Percentiles rank a stretch among this genome's conserved stretches.
Evolutionary conservation across 768 basidiomycete genomes (phyloP).

Genomic region (Tephrocybe rancida): DNA sequence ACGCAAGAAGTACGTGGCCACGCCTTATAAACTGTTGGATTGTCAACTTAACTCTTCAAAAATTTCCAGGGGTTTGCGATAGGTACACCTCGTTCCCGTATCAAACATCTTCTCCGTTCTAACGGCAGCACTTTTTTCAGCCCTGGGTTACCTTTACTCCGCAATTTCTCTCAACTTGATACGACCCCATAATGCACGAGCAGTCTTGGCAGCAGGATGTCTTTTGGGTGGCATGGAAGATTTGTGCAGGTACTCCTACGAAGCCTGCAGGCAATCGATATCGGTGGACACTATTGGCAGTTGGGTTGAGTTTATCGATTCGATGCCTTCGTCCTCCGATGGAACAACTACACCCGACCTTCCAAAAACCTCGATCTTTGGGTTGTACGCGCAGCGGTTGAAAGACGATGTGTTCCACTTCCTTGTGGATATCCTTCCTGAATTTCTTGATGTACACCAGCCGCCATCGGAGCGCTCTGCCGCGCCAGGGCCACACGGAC

Average conservation of each 20-base stretch:
- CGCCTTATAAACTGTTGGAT: slow-evolving; percentile 9
- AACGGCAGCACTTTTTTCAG: slow-evolving; percentile 36
- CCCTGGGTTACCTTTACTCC: slow-evolving; percentile 82
- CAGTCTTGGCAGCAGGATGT: slow-evolving; percentile 83
- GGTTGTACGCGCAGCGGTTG: slow-evolving; percentile 74
- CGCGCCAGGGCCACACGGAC: slow-evolving; percentile 47
- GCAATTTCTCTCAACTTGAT: slow-evolving; percentile 68
- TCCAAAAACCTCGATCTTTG: slow-evolving; percentile 63
- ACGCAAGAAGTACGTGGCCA: slow-evolving; percentile 71
- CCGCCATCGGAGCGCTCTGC: slow-evolving; percentile 39
- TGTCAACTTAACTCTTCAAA: slow-evolving; percentile 12
- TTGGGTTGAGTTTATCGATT: slow-evolving; percentile 80
- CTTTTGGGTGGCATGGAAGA: slow-evolving; percentile 89
- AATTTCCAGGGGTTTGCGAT: slow-evolving; percentile 69
- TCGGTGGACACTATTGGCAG: slow-evolving; percentile 70
- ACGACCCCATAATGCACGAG: slow-evolving; percentile 78
- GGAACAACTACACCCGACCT: slow-evolving; percentile 53
- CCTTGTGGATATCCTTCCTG: slow-evolving; percentile 74
- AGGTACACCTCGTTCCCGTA: slow-evolving; percentile 41
- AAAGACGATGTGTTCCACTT: slow-evolving; percentile 80
- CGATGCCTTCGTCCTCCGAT: slow-evolving; percentile 50
- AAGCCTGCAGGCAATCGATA: slow-evolving; percentile 76
- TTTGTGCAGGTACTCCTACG: slow-evolving; percentile 77
- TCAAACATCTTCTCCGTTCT: slow-evolving; percentile 11
- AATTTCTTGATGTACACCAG: slow-evolving; percentile 55